Conservation (phyloP, 805 yeast genomes). For the Debaryomyces maramus region DNA sequence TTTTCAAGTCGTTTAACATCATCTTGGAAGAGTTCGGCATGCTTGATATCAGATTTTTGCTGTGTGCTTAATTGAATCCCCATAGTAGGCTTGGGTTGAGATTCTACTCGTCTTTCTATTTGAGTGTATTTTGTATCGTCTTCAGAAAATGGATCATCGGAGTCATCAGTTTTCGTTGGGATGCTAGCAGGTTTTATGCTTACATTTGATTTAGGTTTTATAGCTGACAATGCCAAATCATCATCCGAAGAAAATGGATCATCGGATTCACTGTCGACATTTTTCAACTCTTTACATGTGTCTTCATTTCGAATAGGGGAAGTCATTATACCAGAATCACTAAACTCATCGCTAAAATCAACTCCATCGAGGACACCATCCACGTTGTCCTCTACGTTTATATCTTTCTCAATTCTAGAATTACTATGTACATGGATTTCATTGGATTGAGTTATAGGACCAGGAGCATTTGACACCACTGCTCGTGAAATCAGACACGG, state of each 20-base stretch:
- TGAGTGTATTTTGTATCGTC: conserved; percentile 5
- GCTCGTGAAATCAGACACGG: background rate
- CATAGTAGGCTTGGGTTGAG: conserved; percentile 4
- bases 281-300: background rate
- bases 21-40: conserved; percentile 10
- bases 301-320: conserved; percentile 3
- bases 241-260: conserved; percentile 24
- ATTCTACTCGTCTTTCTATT: background rate
- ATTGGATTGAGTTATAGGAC: background rate
- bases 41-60: background rate
- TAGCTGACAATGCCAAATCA: background rate
- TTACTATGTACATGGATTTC: background rate
- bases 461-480: background rate
- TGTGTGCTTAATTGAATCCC: conserved; percentile 13
- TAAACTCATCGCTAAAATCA: conserved; percentile 15
- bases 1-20: conserved; percentile 13
- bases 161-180: background rate
- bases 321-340: conserved; percentile 8
- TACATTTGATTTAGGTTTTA: background rate
- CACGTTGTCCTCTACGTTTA: background rate
- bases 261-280: conserved; percentile 13
- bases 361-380: conserved; percentile 7
- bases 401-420: background rate
- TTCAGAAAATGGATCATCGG: conserved; percentile 21
- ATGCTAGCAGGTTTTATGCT: background rate